Base-by-base conservation (phyloP, 164 flowering plant genomes). In the Vitis riparia region DNA sequence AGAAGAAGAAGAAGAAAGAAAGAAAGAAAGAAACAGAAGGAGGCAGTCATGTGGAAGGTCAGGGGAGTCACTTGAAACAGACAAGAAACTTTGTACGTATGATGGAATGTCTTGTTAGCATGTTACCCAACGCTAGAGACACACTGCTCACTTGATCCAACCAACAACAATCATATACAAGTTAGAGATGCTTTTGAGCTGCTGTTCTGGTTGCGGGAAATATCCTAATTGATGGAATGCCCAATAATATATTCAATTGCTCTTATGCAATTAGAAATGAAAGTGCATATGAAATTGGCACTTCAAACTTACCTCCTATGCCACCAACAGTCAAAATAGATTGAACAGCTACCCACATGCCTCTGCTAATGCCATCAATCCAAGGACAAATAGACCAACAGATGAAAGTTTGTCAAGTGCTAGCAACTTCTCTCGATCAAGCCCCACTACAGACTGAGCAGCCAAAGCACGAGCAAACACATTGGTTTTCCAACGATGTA, bases 301-400 rank as follows among this genome's bases (percentile, higher is more conserved):
- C 13, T 37, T 15, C 65, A 65, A 49, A 65, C 73, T 75, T 66
- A 91, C 98, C 98, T 84, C 97, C 98, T 68, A 95, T 88, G 32
- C 98, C 98, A 67, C 99, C 97, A 73, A 93, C 94, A 9, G 97
- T 93, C 68, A 91, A 60, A 68, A 95, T 77, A 53, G 99, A 95
- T 72, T 95, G 97, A 58, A 91, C 94, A 68, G 98, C 94, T 71
- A 95, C 97, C 49, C 99, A 84, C 90, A 90, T 60, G 98, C 97
- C 79, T 95, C 98, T 53, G 98, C 94, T 48, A 89, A 69, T 76
- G 97, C 91, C 98, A 95, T 90, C 55, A 79, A 57, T 55, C 97
- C 99, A 58, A 95, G 68, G 16, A 75, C 84, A 77, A 90, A 80
- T 13, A 95, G 78, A 67, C 92, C 97, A 77, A 91, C 85, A n/a